A percentile compares a stretch with the other conserved stretches of the same genome.
These are phyloP conservation scores for Bacidia rubella DNA, from an alignment of 495 filamentous ascomycete genomes.

Conservation along the genomic window DNA sequence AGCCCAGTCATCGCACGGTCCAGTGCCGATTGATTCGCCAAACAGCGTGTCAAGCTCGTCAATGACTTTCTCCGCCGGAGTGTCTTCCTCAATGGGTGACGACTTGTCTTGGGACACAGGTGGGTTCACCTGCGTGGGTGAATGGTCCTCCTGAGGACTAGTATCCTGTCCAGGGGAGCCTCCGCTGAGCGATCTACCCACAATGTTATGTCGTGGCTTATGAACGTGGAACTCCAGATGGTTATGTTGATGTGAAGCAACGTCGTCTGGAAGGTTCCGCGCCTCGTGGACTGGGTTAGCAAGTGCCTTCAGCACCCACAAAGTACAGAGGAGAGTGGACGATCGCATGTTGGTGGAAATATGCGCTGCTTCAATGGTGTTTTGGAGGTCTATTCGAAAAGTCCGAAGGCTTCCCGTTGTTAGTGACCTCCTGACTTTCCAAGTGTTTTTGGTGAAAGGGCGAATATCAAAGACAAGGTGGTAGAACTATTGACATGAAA, in stretches of 20 bases:
- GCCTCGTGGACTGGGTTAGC: slow-evolving; percentile 41
- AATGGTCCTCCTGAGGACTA: background rate
- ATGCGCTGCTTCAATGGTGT: no score
- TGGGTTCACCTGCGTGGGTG: background rate
- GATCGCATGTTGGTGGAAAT: slow-evolving; percentile 61
- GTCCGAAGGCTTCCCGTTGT: no score
- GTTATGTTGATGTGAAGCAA: slow-evolving; percentile 44
- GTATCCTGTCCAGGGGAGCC: background rate
- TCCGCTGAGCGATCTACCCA: background rate
- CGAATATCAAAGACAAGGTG: background rate
- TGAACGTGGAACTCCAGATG: slow-evolving; percentile 8
- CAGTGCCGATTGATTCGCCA: background rate
- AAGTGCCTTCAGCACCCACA: slow-evolving; percentile 47
- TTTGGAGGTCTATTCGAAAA: no score
- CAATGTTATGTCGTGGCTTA: slow-evolving; percentile 1
- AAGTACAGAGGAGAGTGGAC: slow-evolving; percentile 44
- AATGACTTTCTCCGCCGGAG: slow-evolving; percentile 2
- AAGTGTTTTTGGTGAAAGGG: background rate
- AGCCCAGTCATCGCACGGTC: slow-evolving; percentile 2
- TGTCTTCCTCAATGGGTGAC: background rate
- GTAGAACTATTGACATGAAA: background rate
- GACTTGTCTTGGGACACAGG: background rate
- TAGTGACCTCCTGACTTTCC: background rate
- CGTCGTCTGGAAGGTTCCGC: slow-evolving; percentile 37
- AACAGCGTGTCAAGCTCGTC: slow-evolving; percentile 4